These are phyloP conservation scores for Aspergillus piperis DNA, from an alignment of 2,329 filamentous ascomycete species.

Conservation along the genomic window DNA sequence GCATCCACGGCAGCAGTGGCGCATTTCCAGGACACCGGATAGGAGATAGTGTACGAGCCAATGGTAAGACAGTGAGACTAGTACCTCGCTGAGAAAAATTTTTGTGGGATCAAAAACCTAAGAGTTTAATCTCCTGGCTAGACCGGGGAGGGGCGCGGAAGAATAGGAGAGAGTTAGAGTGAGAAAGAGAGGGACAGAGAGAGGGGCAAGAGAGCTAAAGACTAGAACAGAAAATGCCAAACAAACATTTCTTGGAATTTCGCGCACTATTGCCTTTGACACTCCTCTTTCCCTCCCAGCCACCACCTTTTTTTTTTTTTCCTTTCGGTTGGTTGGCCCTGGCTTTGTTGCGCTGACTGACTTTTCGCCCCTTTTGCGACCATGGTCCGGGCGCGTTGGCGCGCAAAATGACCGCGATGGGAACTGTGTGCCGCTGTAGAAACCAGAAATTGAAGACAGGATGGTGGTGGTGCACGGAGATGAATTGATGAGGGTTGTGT, in stretches of 20 bases:
- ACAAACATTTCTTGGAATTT: neutral
- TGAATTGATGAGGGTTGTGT: neutral
- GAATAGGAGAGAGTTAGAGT: neutral
- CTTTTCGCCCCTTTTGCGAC: neutral
- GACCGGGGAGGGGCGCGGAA: neutral
- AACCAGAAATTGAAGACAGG: neutral
- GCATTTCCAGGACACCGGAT: neutral
- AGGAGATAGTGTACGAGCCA: neutral
- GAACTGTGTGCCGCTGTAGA: neutral
- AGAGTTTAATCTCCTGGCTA: neutral
- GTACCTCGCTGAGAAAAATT: neutral
- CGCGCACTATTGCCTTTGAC: neutral
- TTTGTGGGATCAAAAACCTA: neutral
- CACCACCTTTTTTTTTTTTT: neutral
- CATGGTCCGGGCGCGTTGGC: neutral
- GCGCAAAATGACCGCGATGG: too few relatives aligned
- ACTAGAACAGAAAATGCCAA: neutral
- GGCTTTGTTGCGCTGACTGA: neutral
- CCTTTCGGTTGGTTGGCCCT: neutral
- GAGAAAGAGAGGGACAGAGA: neutral
- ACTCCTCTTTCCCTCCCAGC: neutral
- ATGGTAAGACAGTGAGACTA: neutral
- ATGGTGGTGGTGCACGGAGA: neutral
- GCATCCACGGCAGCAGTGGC: neutral
- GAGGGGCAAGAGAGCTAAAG: neutral